These are phyloP conservation scores for Hagleromyces aurorensis DNA, from an alignment of 805 yeast species.

Conservation along the genomic window DNA sequence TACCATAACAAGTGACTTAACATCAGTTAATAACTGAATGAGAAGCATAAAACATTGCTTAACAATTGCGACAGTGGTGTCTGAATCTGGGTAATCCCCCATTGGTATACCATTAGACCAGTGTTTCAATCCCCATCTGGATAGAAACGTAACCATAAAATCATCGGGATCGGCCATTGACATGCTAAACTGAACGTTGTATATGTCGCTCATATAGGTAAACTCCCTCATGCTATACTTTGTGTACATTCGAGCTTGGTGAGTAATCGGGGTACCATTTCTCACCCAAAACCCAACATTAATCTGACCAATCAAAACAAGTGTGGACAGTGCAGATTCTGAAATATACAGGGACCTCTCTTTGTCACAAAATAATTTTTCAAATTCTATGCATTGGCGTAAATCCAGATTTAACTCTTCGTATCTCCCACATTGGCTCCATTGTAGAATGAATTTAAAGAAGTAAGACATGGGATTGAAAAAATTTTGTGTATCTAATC, in stretches of 20 bases:
- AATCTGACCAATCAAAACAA: constrained; percentile 75
- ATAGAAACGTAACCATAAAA: constrained; percentile 48
- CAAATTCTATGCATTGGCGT: constrained; percentile 12
- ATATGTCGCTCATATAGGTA: constrained; percentile 74
- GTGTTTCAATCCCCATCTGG: constrained; percentile 58
- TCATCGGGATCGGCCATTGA: constrained; percentile 49
- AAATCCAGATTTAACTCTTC: constrained; percentile 15
- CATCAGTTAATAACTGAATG: constrained; percentile 61
- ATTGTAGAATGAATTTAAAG: constrained; percentile 26
- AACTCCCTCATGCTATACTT: constrained; percentile 73
- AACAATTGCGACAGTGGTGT: constrained; percentile 46
- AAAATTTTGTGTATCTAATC: constrained; percentile 26
- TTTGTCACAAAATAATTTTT: constrained; percentile 15
- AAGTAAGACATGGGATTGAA: constrained; percentile 29
- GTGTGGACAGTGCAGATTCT: constrained; percentile 70
- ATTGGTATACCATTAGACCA: constrained; percentile 43
- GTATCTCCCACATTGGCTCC: constrained; percentile 30
- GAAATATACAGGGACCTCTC: constrained; percentile 18
- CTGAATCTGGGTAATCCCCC: constrained; percentile 38
- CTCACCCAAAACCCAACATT: constrained; percentile 91
- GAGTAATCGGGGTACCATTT: constrained; percentile 75
- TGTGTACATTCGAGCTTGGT: constrained; percentile 73
- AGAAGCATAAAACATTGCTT: constrained; percentile 72
- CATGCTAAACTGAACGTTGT: constrained; percentile 54
- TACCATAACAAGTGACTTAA: constrained; percentile 46